Percentiles rank a stretch among this genome's conserved stretches.
Evolutionary conservation across 2,329 filamentous ascomycete species (phyloP).

Genomic region (Paradendryphiella salina): DNA sequence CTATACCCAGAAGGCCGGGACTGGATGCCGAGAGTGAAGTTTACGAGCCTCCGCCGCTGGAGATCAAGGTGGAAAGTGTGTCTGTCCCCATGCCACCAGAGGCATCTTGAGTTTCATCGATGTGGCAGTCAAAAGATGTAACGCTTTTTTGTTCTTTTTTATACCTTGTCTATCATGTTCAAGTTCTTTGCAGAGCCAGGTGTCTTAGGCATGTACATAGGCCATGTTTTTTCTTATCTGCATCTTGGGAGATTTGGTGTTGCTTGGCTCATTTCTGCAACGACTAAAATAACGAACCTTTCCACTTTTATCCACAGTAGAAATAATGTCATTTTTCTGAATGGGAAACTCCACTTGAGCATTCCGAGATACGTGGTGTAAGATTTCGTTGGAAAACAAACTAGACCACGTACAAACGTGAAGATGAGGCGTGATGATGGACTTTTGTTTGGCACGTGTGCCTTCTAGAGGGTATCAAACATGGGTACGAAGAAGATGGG

Average conservation of each 20-base stretch:
- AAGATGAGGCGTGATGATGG: background rate
- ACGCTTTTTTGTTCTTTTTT: background rate
- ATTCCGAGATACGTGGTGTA: no score
- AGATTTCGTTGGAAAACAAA: no score
- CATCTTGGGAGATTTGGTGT: background rate
- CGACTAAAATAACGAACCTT: background rate
- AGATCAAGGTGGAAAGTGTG: conserved; percentile 34
- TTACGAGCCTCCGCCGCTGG: conserved; percentile 30
- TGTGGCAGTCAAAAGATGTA: background rate
- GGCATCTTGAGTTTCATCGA: background rate
- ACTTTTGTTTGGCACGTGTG: conserved; percentile 19
- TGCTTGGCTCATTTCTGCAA: background rate
- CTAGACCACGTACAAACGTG: background rate
- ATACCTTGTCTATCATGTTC: background rate
- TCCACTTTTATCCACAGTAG: background rate
- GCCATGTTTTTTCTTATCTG: background rate
- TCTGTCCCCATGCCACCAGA: conserved; percentile 20
- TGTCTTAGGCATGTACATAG: background rate
- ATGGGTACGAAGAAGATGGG: background rate
- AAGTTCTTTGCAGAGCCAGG: background rate
- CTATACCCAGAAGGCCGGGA: conserved; percentile 22
- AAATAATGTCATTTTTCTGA: background rate
- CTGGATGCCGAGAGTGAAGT: conserved; percentile 28
- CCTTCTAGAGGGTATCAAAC: conserved; percentile 38
- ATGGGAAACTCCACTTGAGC: background rate